A percentile compares a stretch with the other conserved stretches of the same genome.
Evolutionary conservation across 805 yeast species (phyloP).

Genomic region (Kluyveromyces nonfermentans): DNA sequence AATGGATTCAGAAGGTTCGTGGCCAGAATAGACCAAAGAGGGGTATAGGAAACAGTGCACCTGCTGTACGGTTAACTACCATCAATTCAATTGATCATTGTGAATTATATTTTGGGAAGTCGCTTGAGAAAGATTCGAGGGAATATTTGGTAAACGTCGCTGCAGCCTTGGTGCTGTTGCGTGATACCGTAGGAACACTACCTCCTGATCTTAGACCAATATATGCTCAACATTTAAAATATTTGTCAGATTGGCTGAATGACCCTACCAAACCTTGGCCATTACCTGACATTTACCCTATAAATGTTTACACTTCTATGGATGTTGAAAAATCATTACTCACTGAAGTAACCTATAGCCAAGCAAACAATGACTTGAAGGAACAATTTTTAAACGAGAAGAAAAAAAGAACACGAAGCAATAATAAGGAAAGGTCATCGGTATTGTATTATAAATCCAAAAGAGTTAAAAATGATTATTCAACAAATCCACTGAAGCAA

Average conservation of each 20-base stretch:
- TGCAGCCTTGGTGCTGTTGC: conserved; percentile 71
- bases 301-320: conserved; percentile 51
- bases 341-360: conserved; percentile 60
- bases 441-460: conserved; percentile 47
- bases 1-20: conserved; percentile 27
- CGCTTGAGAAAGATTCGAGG: conserved; percentile 24
- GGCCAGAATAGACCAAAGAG: conserved; percentile 21
- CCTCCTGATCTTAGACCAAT: conserved; percentile 75
- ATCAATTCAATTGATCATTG: conserved; percentile 81
- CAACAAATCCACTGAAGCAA: conserved; percentile 57
- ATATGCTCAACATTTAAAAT: conserved; percentile 55
- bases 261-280: conserved; percentile 54
- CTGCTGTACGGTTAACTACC: conserved; percentile 62
- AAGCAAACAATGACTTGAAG: conserved; percentile 35
- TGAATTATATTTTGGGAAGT: conserved; percentile 38
- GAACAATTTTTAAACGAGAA: conserved; percentile 25
- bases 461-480: conserved; percentile 56
- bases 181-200: conserved; percentile 73
- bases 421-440: conserved; percentile 11
- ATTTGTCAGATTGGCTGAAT: conserved; percentile 53
- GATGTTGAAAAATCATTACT: conserved; percentile 76
- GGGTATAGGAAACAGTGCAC: conserved; percentile 30
- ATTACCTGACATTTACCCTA: conserved; percentile 58
- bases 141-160: conserved; percentile 57
- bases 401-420: conserved; percentile 16